Base-by-base conservation (phyloP, 805 yeast genomes). In the Sugiyamaella americana region DNA sequence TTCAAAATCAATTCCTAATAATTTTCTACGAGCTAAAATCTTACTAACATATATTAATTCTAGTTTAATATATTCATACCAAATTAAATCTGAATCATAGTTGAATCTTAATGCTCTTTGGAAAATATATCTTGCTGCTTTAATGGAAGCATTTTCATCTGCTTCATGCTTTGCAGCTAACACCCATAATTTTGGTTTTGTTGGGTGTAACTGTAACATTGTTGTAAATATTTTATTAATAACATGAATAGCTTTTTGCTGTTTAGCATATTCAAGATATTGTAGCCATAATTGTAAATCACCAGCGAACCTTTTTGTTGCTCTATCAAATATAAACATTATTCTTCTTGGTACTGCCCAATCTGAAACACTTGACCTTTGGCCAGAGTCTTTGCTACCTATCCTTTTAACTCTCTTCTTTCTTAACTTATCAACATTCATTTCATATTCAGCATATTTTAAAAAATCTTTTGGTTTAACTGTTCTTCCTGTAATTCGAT, bases 91-190 rank as follows among this genome's bases (percentile, higher is more conserved):
- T 5, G 82, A 76, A 43, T 85, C 89, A 2, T 83, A 75, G 60
- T 91, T 91, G 64, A 93, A 84, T 63, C 95, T 74, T 36, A 93
- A 71, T 26, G 84, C 95, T 54, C 84, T 78, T 64, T 89, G 96
- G 64, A 88, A 80, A 21, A 93, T 73, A 6, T 79, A 78, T 64
- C 99, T 76, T 19, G 97, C 89, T 40, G 95, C 89, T 60, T 83
- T 80, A 39, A 95, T 86, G 57, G 88, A 84, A 36, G 91, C 85
- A 64, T 93, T 87, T 23, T 76, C 77, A 56, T 91, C 96, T 58
- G 86, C 82, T 67, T 93, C 98, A 66, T 87, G 87, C 61, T 86
- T 86, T 24, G 97, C 96, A 20, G 96, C 97, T 58, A 87, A 78
- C 37, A 93, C 78, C 98, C 98, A 93, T 16, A 91, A 84, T 56